Percentiles rank a stretch among this genome's conserved stretches.
phyloP scores from a whole-genome alignment of 75 land plant genomes.

The Adiantum capillusveneris region DNA sequence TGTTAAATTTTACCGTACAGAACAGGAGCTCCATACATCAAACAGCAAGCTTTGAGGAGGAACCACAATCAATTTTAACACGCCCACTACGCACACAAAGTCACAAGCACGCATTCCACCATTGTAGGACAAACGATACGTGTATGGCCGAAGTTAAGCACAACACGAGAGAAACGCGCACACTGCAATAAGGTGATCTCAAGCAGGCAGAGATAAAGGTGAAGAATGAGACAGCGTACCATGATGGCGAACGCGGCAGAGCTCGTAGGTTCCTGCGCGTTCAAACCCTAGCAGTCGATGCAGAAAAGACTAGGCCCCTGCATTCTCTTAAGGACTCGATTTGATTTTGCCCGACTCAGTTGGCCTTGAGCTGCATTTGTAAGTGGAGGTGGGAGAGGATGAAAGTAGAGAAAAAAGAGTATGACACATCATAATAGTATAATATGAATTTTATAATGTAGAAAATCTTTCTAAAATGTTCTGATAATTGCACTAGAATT shows the following conservation, averaged over 20 bases:
- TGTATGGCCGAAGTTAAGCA: not conserved
- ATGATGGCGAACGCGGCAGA: too few relatives aligned
- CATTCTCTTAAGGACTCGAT: not conserved
- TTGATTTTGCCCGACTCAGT: not conserved
- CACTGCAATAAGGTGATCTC: too few relatives aligned
- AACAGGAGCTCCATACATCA: too few relatives aligned
- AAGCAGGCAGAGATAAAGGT: not conserved
- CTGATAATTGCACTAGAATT: too few relatives aligned
- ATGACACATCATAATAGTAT: too few relatives aligned
- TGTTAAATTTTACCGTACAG: not conserved
- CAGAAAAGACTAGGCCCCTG: not conserved
- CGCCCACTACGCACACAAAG: not conserved
- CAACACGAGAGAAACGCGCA: not conserved
- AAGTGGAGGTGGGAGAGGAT: not conserved
- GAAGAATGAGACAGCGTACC: not conserved
- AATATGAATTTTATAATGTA: too few relatives aligned
- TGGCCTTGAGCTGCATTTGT: not conserved
- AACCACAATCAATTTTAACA: too few relatives aligned
- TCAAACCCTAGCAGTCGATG: not conserved
- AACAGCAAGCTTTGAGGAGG: too few relatives aligned
- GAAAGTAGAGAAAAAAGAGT: not conserved
- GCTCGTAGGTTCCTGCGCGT: too few relatives aligned
- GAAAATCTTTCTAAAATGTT: too few relatives aligned
- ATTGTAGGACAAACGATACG: not conserved
- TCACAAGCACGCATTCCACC: not conserved